Percentiles rank a stretch among this genome's conserved stretches.
Conservation (phyloP, 495 filamentous ascomycete genomes). For the Daldinia bambusicola region DNA sequence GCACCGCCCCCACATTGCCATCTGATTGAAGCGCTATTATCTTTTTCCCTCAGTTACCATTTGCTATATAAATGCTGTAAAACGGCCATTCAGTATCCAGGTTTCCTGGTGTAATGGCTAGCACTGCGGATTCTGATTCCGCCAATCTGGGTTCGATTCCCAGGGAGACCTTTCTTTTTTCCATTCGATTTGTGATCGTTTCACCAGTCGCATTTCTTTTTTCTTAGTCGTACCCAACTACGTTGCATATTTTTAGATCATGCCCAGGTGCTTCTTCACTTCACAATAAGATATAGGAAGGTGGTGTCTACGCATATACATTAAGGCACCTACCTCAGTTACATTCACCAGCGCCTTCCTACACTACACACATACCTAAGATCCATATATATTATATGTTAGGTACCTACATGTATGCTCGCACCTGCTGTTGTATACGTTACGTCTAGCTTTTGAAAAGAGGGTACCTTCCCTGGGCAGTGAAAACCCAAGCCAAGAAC, state of each 20-base stretch:
- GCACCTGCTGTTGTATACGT: too few relatives aligned
- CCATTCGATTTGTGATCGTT: background rate
- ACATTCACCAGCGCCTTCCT: too few relatives aligned
- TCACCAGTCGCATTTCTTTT: background rate
- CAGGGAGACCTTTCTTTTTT: slow-evolving; percentile 49
- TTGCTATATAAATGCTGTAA: background rate
- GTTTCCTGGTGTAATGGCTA: slow-evolving; percentile 54
- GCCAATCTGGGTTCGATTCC: slow-evolving; percentile 52
- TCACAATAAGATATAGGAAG: background rate
- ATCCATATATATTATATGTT: too few relatives aligned
- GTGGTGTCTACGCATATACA: too few relatives aligned
- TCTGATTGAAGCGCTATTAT: background rate
- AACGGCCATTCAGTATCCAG: background rate
- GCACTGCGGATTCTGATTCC: slow-evolving; percentile 53
- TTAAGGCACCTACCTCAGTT: too few relatives aligned
- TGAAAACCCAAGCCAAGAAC: background rate
- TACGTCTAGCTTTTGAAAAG: background rate
- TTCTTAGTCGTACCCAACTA: too few relatives aligned
- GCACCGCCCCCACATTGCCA: background rate
- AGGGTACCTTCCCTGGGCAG: background rate
- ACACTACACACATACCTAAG: too few relatives aligned
- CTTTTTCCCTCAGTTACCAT: background rate
- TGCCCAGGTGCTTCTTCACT: too few relatives aligned
- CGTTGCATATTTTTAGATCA: too few relatives aligned
- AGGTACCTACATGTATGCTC: too few relatives aligned